Base-by-base conservation (phyloP, 1,284 basidiomycete genomes). In the Rhodotorula sp. region DNA sequence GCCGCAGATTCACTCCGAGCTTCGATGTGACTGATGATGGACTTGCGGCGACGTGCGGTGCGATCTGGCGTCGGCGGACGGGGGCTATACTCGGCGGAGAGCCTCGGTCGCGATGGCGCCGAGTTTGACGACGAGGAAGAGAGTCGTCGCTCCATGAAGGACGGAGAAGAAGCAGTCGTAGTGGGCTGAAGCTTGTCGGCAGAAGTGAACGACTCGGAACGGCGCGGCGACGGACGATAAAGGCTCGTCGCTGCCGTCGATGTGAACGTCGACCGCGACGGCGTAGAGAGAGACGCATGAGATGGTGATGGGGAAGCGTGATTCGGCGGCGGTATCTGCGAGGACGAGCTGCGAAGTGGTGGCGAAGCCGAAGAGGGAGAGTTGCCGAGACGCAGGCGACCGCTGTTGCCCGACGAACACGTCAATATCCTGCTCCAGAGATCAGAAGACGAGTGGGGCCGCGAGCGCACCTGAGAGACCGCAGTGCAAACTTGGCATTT, bases 1-100 rank as follows among this genome's bases (percentile, higher is more conserved):
- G 15, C 45, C 15, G 6, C 45, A 16, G 48, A 23, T 16, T 28
- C 43, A 26, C 45, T 48, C 45, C 59, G n/a, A 21, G 47, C 48
- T 26, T 28, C 48, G 47, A 60, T 26, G 19, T 31, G 28, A 48
- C 60, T 60, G 18, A 48, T 48, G 60, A 60, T 34, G 18, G 47
- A 49, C 18, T 60, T 34, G 28, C 47, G 18, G 28, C 28, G 15
- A 18, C 28, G 23, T 1, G 48, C 31, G 18, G 26, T 12, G 59
- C 3, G 19, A 34, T 4, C 26, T 23, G n/a, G 15, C 43, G 58
- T 10, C 12, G 49, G 26, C 19, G 43, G 5, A 52, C 50, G 5
- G 43, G 48, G 38, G 14, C n/a, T 28, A 18, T 59, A 62, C 18
- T 64, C 69, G 14, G 64, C 65, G 1, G 65, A 64, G 23, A 67